Percentiles rank a stretch among this genome's conserved stretches.
These are phyloP conservation scores for Beauveria scarabaeidicola DNA, from an alignment of 2,329 filamentous ascomycete genomes.

Conservation along the genomic window DNA sequence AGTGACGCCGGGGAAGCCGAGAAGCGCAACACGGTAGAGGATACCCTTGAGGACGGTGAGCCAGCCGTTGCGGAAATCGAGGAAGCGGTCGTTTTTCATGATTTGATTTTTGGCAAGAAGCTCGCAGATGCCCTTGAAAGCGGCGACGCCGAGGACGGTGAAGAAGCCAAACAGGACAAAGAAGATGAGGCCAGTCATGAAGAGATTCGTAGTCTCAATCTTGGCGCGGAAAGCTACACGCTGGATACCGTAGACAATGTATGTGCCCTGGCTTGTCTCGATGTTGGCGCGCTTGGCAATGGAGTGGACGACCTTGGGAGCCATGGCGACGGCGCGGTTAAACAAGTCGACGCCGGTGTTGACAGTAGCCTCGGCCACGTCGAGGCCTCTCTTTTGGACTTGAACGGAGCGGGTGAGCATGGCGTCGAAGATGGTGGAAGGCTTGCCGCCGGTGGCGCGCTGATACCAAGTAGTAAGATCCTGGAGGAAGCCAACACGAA, in stretches of 20 bases:
- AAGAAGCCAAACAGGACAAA: conserved; percentile 77
- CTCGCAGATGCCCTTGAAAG: conserved; percentile 79
- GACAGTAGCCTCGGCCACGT: conserved; percentile 19
- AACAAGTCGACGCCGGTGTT: conserved; percentile 34
- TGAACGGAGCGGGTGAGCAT: conserved; percentile 70
- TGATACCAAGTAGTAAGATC: conserved; percentile 91
- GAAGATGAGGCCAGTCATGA: conserved; percentile 84
- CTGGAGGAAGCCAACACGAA: conserved; percentile 76
- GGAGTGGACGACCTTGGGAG: conserved; percentile 28
- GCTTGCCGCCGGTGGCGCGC: conserved; percentile 79
- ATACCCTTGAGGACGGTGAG: conserved; percentile 88
- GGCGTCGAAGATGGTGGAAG: conserved; percentile 70
- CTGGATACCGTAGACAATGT: conserved; percentile 70
- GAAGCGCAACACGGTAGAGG: conserved; percentile 80
- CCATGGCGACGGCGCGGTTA: conserved; percentile 46
- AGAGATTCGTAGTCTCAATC: conserved; percentile 88
- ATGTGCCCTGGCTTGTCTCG: conserved; percentile 45
- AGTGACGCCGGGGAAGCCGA: conserved; percentile 85
- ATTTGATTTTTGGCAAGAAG: conserved; percentile 62
- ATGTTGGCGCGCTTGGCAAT: conserved; percentile 48
- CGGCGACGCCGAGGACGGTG: conserved; percentile 61
- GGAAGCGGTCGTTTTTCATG: conserved; percentile 80
- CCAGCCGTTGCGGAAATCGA: conserved; percentile 93
- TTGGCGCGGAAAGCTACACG: conserved; percentile 77
- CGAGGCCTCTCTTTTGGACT: conserved; percentile 54